Conservation (phyloP, 2,329 filamentous ascomycete genomes). For the Tympanopsis confertula region DNA sequence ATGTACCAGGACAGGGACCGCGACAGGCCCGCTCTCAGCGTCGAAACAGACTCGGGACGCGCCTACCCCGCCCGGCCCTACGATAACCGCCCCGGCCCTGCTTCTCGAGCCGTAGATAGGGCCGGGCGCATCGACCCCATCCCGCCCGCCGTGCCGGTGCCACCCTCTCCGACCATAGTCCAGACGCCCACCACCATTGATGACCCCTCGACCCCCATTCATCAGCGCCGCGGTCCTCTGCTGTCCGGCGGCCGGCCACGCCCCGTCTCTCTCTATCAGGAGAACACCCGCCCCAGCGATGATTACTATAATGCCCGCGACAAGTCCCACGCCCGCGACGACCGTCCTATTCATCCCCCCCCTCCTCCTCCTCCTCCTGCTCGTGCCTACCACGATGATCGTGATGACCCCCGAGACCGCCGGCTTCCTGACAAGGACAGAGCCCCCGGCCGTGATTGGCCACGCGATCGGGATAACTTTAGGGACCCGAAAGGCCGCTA, state of each 20-base stretch:
- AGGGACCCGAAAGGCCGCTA: background rate
- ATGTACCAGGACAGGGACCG: constrained; percentile 8
- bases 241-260: constrained; percentile 22
- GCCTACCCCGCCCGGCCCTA: constrained; percentile 24
- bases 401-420: background rate
- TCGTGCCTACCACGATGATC: background rate
- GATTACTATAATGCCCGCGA: constrained; percentile 15
- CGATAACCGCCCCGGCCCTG: constrained; percentile 9
- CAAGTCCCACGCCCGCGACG: constrained; percentile 34
- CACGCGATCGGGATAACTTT: background rate
- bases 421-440: background rate
- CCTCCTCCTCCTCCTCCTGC: no score
- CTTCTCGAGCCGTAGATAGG: constrained; percentile 12
- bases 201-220: constrained; percentile 30
- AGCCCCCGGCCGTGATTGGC: no score
- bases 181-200: constrained; percentile 48
- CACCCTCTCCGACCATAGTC: constrained; percentile 18
- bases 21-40: constrained; percentile 14
- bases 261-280: constrained; percentile 41
- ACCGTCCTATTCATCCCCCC: constrained; percentile 30
- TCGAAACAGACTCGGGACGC: constrained; percentile 33
- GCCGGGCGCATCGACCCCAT: constrained; percentile 12
- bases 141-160: constrained; percentile 4
- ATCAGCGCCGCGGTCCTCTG: constrained; percentile 20
- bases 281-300: constrained; percentile 23